These are phyloP conservation scores for Entomophthora muscae DNA, from an alignment of 371 early-diverging fungal species.

Conservation along the genomic window DNA sequence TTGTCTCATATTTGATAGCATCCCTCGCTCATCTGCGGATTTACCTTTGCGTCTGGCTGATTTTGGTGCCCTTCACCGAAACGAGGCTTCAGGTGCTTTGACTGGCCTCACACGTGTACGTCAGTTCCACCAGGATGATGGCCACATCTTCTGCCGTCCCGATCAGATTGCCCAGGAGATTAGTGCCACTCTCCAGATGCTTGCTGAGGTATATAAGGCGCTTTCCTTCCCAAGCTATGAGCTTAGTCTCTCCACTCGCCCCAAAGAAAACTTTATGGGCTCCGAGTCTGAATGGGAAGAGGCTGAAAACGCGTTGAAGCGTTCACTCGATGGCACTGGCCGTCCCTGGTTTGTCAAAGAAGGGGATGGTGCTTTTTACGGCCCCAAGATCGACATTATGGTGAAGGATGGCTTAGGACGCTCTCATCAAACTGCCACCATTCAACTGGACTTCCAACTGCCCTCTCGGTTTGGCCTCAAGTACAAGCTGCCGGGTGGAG, in stretches of 20 bases:
- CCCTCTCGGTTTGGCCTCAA: slow-evolving; percentile 85
- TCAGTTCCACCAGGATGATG: slow-evolving; percentile 99
- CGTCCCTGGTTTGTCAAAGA: slow-evolving; percentile 80
- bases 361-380: slow-evolving; percentile 99
- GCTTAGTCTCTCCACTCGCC: slow-evolving; percentile 88
- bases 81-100: slow-evolving; percentile 95
- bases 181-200: slow-evolving; percentile 58
- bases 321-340: slow-evolving; percentile 62
- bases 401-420: slow-evolving; percentile 89
- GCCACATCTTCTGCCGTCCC: slow-evolving; percentile 93
- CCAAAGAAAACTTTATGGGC: slow-evolving; percentile 84
- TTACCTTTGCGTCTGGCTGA: slow-evolving; percentile 97
- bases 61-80: slow-evolving; percentile 93
- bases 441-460: slow-evolving; percentile 97
- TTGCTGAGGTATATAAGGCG: slow-evolving; percentile 71
- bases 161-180: slow-evolving; percentile 77
- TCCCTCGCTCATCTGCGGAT: slow-evolving; percentile 90
- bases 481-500: slow-evolving; percentile 51
- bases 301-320: slow-evolving; percentile 71
- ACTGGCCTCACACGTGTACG: slow-evolving; percentile 97
- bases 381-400: slow-evolving; percentile 99
- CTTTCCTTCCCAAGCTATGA: slow-evolving; percentile 70
- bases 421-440: slow-evolving; percentile 95
- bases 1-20: slow-evolving; percentile 91
- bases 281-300: slow-evolving; percentile 77